Conservation (phyloP, 2,329 filamentous ascomycete genomes). For the Diaporthe velutina region DNA sequence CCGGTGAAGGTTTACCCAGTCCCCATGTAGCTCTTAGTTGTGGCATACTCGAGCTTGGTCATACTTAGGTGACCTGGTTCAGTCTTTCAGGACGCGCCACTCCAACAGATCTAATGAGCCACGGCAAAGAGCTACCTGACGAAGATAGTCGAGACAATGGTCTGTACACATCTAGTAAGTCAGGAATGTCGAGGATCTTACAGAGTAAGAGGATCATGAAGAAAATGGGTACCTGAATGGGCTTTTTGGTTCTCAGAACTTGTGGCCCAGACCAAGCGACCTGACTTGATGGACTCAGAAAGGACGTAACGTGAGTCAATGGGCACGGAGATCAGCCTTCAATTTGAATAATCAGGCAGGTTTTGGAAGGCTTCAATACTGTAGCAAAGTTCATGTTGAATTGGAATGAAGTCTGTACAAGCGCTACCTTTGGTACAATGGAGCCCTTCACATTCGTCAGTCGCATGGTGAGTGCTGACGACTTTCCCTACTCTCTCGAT, state of each 20-base stretch:
- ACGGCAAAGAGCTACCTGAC: background rate
- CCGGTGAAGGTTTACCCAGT: background rate
- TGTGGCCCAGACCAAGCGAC: background rate
- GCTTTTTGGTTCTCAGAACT: background rate
- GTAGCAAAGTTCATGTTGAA: too few species aligned
- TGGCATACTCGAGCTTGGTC: background rate
- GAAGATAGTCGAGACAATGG: background rate
- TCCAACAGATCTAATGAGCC: background rate
- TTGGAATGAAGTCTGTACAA: too few species aligned
- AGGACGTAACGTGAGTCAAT: too few species aligned
- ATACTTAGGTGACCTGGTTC: background rate
- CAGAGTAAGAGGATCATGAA: background rate
- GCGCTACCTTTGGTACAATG: too few species aligned
- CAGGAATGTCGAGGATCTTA: background rate
- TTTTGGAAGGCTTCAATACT: too few species aligned
- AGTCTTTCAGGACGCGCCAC: background rate
- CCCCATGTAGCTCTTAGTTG: background rate
- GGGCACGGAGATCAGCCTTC: too few species aligned
- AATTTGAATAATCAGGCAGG: too few species aligned
- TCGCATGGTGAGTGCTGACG: too few species aligned
- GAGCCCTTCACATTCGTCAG: too few species aligned
- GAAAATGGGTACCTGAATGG: background rate
- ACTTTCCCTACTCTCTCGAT: too few species aligned
- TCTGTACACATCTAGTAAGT: background rate
- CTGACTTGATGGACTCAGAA: background rate